Base-by-base conservation (phyloP, 2,329 filamentous ascomycete species). In the Podosphaera fusca region DNA sequence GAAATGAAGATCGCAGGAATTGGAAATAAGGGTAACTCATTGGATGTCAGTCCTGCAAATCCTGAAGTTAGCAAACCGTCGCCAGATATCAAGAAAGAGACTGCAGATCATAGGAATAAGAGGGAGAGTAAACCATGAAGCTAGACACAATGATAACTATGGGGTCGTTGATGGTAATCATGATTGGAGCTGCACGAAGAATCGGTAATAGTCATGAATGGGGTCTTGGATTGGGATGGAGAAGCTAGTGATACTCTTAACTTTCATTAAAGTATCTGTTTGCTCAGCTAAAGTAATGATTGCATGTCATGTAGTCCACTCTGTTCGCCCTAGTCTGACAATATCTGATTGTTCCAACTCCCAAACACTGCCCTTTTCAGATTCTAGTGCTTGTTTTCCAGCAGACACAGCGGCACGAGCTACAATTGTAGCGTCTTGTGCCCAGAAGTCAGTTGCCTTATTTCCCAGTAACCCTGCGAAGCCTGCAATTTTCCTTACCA, bases 391-490 rank as follows among this genome's bases (percentile, higher is more conserved):
- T 62, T 70, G 64, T 61, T 74, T 55, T 2, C 70, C 74, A 14
- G 75, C 76, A 52, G 63, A 68, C 1, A 79, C 72, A 8, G 75
- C 75, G 55, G 76, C 76, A 60, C 69, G 73, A 4, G 69, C 77
- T 67, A 85, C 80, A 29, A 77, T 73, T 62, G 76, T 74, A 1
- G 75, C 76, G 65, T 84, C 80, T 68, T 84, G 80, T 0, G 80
- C 80, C 81, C 80, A 84, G 21, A 69, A 70, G 63, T 84, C 75
- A 66, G 76, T 81, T 64, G 82, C 63, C 0, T 72, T 74, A 58
- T 72, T 73, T 58, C 73, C 73, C 2, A 87, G 36, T 59, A 68
- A 70, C 2, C 80, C 80, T 56, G 84, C 58, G 12, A 72, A 72
- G 2, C 71, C 73, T 0, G 83, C 77, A 45, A 85, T 31, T 49